Base-by-base conservation (phyloP, 75 land plant genomes). In the Selaginella moellendorffii region DNA sequence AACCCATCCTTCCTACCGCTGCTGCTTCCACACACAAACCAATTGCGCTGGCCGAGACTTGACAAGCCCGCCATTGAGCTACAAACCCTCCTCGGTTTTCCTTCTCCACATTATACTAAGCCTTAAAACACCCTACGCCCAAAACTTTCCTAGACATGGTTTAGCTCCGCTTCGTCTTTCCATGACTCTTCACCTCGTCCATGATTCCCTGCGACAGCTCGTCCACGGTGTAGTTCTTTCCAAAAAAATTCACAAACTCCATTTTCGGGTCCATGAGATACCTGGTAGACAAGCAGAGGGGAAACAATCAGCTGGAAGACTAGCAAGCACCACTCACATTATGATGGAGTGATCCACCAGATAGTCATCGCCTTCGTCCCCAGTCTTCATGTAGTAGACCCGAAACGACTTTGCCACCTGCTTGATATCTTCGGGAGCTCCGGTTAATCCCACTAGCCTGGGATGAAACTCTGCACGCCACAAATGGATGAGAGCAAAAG, bases 351-450 rank as follows among this genome's bases (percentile, higher is more conserved):
- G 98, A 67, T 92, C 98, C 30, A 92, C 98, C 65, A 92, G 86
- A 54, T 92, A 92, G 72, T 92, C 98, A 24, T 77, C 73, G 21
- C 79, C 98, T 64, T 88, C 90, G 64, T 85, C 90, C 53, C 76
- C 92, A 52, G 98, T 85, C 69, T 92, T 92, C 98, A 92, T 88
- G 65, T 88, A 92, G 66, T 92, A 92, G 46, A 92, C 98, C 61
- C 98, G 76, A 65, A 76, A 92, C 24, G 85, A 80, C 22, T 84
- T 82, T 23, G 98, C 96, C 30, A 80, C 90, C 30, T 82, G 77
- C 36, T 69, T 71, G 53, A 92, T 68, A 61, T 88, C 86, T 25
- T 82, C 83, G 25, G 73, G 30, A 19, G 28, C 72, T 30, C 98
- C 98, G 36, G 98, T 92, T 62, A 92, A 67, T 2, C 98, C 98